Base-by-base conservation (phyloP, 345 rosid species). In the Eucalyptus regnans region DNA sequence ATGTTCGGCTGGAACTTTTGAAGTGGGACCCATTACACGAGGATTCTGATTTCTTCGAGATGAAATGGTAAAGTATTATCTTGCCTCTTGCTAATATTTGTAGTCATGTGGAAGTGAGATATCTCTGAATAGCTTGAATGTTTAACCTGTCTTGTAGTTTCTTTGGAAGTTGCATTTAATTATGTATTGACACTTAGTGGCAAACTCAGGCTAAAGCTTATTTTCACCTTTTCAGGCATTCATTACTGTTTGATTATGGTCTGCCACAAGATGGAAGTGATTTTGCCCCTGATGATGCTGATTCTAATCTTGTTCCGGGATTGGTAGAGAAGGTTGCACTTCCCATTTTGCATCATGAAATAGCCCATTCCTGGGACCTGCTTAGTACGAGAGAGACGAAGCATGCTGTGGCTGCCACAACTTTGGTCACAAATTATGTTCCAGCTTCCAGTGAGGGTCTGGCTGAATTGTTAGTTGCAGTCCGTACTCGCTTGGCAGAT, bases 1-100 rank as follows among this genome's bases (percentile, higher is more conserved):
- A 94, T 71, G 97, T 98, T 76, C 95, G 99, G 86, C 91, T 97
- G 90, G 99, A 98, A 93, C 99, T 98, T 90, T 91, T 97, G 50
- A 95, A 93, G 90, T 98, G 99, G 99, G 96, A 98, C 64, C 99
- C 99, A 41, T 96, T 98, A 43, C 98, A 95, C 87, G 96, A 92
- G 89, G 92, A 94, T 89, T 93, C 93, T 20, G 97, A 95, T 92
- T 98, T 98, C 90, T 92, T 91, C 86, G 90, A 94, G 88, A 96
- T 98, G 99, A 93, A 98, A 92, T 97, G 99, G 99, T 97, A 94
- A 37, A 27, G 20, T 16, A 20, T 71, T 37, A 15, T n/a, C 41
- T 44, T 85, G 41, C 43, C 51, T 49, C 87, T 85, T 33, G 51
- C 58, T 85, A 85, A 85, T 85, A 27, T 85, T 16, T 85, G 56